A percentile compares a stretch with the other conserved stretches of the same genome.
These are phyloP conservation scores for Atkinsonella hypoxylon DNA, from an alignment of 2,329 filamentous ascomycete genomes.

Conservation along the genomic window DNA sequence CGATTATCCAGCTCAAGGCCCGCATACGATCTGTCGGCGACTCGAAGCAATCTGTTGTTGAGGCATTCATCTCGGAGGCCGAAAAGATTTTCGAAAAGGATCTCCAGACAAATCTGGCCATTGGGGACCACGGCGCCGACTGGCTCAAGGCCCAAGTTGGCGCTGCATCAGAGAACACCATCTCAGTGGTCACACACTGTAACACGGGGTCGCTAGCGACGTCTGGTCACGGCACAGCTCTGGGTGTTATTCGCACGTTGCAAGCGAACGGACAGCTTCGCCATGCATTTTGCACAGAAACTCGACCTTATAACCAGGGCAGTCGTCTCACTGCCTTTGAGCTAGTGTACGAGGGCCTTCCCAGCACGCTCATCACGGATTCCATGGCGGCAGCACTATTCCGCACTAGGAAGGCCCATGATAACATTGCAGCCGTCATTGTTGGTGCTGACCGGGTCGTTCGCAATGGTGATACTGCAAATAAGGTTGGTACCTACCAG, in stretches of 20 bases:
- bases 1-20: conserved; percentile 65
- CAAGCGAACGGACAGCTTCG: conserved; percentile 52
- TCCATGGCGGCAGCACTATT: conserved; percentile 92
- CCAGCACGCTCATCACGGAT: conserved; percentile 84
- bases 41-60: conserved; percentile 41
- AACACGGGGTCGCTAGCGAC: conserved; percentile 96
- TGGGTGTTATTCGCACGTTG: conserved; percentile 85
- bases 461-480: conserved; percentile 93
- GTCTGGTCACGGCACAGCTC: conserved; percentile 90
- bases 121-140: conserved; percentile 69
- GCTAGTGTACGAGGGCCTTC: conserved; percentile 86
- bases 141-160: conserved; percentile 60
- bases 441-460: conserved; percentile 93
- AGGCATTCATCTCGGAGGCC: conserved; percentile 65
- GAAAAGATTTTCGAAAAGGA: conserved; percentile 83
- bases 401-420: conserved; percentile 42
- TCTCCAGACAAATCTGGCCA: conserved; percentile 73
- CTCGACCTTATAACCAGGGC: conserved; percentile 94
- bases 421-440: conserved; percentile 73
- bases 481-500: conserved; percentile 94
- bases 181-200: conserved; percentile 93
- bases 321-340: conserved; percentile 92
- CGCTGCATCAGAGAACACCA: conserved; percentile 30
- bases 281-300: conserved; percentile 94
- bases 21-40: conserved; percentile 41